Evolutionary conservation across 1,139 yeast genomes (phyloP).

Genomic region (Candida glucosophila): DNA sequence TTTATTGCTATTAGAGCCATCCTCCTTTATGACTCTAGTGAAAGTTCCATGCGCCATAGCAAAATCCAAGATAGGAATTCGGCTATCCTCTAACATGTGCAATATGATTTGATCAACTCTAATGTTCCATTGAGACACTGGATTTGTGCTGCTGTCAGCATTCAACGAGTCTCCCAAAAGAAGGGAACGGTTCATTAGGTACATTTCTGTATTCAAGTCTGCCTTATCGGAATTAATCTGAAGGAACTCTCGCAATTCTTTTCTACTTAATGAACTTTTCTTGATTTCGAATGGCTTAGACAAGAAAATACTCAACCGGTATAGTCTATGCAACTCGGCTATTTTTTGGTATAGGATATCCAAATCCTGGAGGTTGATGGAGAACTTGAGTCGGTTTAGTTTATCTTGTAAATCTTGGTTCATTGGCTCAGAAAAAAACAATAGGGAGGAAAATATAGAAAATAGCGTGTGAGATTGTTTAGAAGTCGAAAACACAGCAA

Average conservation of each 20-base stretch:
- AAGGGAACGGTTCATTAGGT: conserved; percentile 30
- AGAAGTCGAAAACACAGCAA: conserved; percentile 33
- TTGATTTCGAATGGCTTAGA: conserved; percentile 24
- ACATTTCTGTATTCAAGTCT: conserved; percentile 26
- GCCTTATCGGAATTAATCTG: conserved; percentile 20
- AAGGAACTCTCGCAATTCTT: too few relatives aligned
- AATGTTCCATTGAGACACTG: conserved; percentile 47
- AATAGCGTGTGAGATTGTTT: conserved; percentile 34
- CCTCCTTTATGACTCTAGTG: conserved; percentile 41
- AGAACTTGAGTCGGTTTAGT: conserved; percentile 32
- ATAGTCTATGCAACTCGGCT: conserved; percentile 20
- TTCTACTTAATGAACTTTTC: conserved; percentile 14
- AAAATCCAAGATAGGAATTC: conserved; percentile 34
- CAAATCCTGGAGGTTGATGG: conserved; percentile 35
- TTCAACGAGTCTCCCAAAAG: conserved; percentile 26
- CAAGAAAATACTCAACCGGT: conserved; percentile 26
- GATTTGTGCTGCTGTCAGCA: conserved; percentile 8
- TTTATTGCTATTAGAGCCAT: conserved; percentile 33
- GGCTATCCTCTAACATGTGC: conserved; percentile 36
- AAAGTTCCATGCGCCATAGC: conserved; percentile 30
- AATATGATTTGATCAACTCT: conserved; percentile 43
- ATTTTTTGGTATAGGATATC: conserved; percentile 21
- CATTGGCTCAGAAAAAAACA: conserved; percentile 37
- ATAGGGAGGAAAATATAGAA: conserved; percentile 23
- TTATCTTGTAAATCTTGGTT: conserved; percentile 25